Conservation (phyloP, 1,284 basidiomycete genomes). For the Cutaneotrichosporon cutaneum region DNA sequence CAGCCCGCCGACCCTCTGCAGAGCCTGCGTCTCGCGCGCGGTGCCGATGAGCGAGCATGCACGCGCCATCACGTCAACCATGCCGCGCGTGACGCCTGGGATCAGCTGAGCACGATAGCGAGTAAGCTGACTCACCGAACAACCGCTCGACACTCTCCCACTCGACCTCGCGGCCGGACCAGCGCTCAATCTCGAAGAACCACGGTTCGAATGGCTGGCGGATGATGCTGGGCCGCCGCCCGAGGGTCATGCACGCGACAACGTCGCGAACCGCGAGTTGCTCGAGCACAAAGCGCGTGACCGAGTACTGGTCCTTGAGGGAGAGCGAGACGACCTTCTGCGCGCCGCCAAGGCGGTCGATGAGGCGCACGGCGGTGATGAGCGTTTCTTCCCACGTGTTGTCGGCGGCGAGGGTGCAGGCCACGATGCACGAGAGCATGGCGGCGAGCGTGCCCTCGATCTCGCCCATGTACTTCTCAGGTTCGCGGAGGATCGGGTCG, state of each 20-base stretch:
- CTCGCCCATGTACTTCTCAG: constrained; percentile 29
- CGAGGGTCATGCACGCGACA: constrained; percentile 49
- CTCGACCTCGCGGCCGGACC: constrained; percentile 38
- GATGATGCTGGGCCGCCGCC: constrained; percentile 40
- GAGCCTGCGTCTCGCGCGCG: constrained; percentile 20
- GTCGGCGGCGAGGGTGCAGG: constrained; percentile 44
- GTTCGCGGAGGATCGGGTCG: constrained; percentile 26
- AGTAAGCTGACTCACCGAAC: constrained; percentile 35
- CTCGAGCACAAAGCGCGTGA: constrained; percentile 46
- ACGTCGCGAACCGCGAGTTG: constrained; percentile 49
- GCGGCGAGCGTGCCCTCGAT: constrained; percentile 42
- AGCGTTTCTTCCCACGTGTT: constrained; percentile 48
- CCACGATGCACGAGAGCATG: constrained; percentile 41
- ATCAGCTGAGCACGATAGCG: not conserved
- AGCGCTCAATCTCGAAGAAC: constrained; percentile 48
- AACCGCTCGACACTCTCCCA: constrained; percentile 48
- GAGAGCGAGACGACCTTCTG: constrained; percentile 36
- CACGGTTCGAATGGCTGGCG: constrained; percentile 44
- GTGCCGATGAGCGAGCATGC: constrained; percentile 36
- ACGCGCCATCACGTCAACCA: constrained; percentile 47
- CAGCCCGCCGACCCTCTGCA: constrained; percentile 6
- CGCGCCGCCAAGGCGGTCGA: constrained; percentile 45
- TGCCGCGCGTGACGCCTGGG: constrained; percentile 40
- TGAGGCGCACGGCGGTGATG: constrained; percentile 34
- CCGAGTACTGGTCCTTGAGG: constrained; percentile 31